Conservation (phyloP, 192 early-diverging fungal genomes). For the Geranomyces michiganensis region DNA sequence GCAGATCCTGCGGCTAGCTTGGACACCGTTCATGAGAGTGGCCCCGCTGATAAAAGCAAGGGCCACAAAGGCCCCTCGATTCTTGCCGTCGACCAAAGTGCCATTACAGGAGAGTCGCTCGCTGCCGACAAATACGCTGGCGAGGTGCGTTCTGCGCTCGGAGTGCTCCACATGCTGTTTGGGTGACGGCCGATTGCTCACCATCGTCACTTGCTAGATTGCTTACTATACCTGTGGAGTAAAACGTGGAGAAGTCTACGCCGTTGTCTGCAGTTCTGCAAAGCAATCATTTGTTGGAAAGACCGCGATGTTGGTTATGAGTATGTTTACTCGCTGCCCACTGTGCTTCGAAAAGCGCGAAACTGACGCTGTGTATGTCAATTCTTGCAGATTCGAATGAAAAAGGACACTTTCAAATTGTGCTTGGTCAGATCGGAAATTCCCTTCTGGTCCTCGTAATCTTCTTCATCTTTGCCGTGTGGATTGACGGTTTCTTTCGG, state of each 20-base stretch:
- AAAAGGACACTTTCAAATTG: background rate
- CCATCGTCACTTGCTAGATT: background rate
- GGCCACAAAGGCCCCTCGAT: background rate
- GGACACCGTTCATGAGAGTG: background rate
- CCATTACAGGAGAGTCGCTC: constrained; percentile 49
- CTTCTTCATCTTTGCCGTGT: constrained; percentile 46
- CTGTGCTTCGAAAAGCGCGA: too few relatives aligned
- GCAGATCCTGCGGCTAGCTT: background rate
- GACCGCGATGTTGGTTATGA: background rate
- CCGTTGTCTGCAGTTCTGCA: background rate
- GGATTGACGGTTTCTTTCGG: constrained; percentile 51
- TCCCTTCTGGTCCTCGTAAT: constrained; percentile 34
- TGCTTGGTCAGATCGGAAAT: constrained; percentile 15
- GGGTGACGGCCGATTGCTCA: too few relatives aligned
- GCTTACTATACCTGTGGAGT: constrained; percentile 2
- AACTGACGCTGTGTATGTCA: too few relatives aligned
- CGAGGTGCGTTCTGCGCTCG: too few relatives aligned
- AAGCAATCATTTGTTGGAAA: constrained; percentile 2
- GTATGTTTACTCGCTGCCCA: background rate
- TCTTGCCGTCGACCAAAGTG: constrained; percentile 1
- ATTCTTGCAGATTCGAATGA: constrained; percentile 3
- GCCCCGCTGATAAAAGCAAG: background rate
- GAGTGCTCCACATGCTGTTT: too few relatives aligned
- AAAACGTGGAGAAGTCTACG: background rate
- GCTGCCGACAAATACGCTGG: constrained; percentile 59